phyloP scores from a whole-genome alignment of 331 rosid species.

The Spiraea crenata region DNA sequence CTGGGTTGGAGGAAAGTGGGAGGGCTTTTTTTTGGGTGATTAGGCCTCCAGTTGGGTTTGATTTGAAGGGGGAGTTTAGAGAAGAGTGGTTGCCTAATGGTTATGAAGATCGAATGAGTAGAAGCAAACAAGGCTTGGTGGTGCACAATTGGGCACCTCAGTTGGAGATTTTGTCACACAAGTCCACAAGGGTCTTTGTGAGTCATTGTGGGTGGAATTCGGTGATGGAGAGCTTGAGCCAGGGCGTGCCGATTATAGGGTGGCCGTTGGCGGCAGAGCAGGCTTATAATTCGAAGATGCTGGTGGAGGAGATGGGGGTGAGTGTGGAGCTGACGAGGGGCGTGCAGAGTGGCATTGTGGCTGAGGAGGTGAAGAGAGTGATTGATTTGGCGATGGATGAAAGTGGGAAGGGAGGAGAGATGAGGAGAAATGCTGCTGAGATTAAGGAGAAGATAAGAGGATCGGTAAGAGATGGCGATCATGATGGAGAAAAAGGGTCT shows the following conservation, averaged over 20 bases:
- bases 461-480: conserved; percentile 24
- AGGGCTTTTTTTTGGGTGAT: conserved; percentile 60
- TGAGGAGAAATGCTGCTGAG: conserved; percentile 49
- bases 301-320: conserved; percentile 65
- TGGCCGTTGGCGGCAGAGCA: conserved; percentile 85
- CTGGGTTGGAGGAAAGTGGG: conserved; percentile 55
- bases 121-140: conserved; percentile 38
- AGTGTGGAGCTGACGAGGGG: conserved; percentile 49
- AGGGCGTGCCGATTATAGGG: conserved; percentile 65
- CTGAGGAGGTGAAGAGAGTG: conserved; percentile 43
- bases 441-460: conserved; percentile 37
- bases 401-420: conserved; percentile 49
- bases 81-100: conserved; percentile 54
- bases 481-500: conserved; percentile 39
- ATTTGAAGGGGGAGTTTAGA: conserved; percentile 42
- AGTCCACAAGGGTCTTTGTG: conserved; percentile 42
- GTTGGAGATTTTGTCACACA: conserved; percentile 59
- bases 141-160: conserved; percentile 66
- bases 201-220: conserved; percentile 54
- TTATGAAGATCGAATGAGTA: conserved; percentile 48
- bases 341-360: conserved; percentile 24
- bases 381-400: conserved; percentile 45
- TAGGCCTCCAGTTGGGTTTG: conserved; percentile 58
- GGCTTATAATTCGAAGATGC: conserved; percentile 59
- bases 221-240: conserved; percentile 53